Base-by-base conservation (phyloP, 108 stramenopile species). In the Nitzschia sp. region DNA sequence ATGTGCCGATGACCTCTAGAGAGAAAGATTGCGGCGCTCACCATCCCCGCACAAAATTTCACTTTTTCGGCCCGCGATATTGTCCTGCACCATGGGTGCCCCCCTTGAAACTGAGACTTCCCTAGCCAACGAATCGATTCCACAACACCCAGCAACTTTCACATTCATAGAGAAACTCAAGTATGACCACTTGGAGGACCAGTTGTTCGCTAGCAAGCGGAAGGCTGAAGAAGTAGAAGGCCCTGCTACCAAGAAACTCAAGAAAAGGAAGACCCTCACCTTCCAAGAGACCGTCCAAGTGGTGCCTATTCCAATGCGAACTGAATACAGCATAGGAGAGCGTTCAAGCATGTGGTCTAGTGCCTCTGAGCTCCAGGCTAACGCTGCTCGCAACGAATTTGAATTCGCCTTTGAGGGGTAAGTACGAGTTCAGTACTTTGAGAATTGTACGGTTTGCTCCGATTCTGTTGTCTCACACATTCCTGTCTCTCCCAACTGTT, bases 331-430 rank as follows among this genome's bases (percentile, higher is more conserved):
- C 46, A 53, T 77, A 43, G 75, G 83, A 3, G 74, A 80, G n/a
- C 58, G 77, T 42, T 65, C 71, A 53, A 71, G 80, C 41, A 37
- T 91, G 54, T 91, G 87, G 87, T 78, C 78, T 12, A 80, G 82
- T 65, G 76, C 77, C 10, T 61, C 60, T 19, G 87, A 88, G 25
- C 57, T 91, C 0, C 78, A 85, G 20, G 67, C 81, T 21, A 88
- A 85, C 51, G 87, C 86, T 19, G 64, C 79, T 41, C 67, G 90
- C 0, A 91, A 91, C 57, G 71, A 83, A 6, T 19, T 88, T 1
- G 90, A 91, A 53, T 91, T 91, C 75, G 83, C 83, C 8, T 51
- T 68, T 0, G 90, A 91, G 70, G 90, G 90, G 29, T 79, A 65
- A 55, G 78, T 67, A 11, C 3, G 24, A 26, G 29, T 2, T 20